Conservation (phyloP, 305 asterid genomes). For the Fraxinus paxiana region DNA sequence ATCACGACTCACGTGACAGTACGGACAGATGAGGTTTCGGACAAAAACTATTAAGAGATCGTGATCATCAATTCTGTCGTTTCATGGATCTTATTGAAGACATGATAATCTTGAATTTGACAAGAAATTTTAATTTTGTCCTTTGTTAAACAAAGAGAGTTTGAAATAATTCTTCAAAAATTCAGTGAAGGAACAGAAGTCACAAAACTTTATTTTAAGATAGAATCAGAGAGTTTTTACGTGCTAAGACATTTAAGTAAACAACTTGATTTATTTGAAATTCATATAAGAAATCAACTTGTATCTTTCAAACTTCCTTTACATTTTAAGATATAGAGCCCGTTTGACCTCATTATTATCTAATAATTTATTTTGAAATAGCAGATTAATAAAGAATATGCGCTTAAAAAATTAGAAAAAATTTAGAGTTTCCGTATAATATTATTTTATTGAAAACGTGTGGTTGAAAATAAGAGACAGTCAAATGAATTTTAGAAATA, state of each 20-base stretch:
- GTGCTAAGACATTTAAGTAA: not conserved
- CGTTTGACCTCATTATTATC: too few species aligned
- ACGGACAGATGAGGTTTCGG: not conserved
- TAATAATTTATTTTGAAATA: too few species aligned
- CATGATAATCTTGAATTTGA: not conserved
- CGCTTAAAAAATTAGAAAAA: too few species aligned
- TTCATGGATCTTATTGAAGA: not conserved
- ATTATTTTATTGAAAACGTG: too few species aligned
- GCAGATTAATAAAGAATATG: too few species aligned
- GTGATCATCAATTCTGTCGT: not conserved
- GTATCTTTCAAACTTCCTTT: too few species aligned
- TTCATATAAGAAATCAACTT: too few species aligned
- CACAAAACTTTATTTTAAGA: too few species aligned
- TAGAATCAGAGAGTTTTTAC: not conserved
- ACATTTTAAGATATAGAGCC: too few species aligned
- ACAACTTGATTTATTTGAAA: not conserved
- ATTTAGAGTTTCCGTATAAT: too few species aligned
- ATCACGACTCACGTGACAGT: not conserved
- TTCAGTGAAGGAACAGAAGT: not conserved
- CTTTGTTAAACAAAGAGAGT: not conserved
- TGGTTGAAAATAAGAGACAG: too few species aligned
- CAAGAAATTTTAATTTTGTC: not conserved
- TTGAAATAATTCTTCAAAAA: not conserved
- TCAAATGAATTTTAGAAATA: too few species aligned
- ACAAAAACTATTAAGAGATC: not conserved